Base-by-base conservation (phyloP, 192 early-diverging fungal species). In the Podila epigama region DNA sequence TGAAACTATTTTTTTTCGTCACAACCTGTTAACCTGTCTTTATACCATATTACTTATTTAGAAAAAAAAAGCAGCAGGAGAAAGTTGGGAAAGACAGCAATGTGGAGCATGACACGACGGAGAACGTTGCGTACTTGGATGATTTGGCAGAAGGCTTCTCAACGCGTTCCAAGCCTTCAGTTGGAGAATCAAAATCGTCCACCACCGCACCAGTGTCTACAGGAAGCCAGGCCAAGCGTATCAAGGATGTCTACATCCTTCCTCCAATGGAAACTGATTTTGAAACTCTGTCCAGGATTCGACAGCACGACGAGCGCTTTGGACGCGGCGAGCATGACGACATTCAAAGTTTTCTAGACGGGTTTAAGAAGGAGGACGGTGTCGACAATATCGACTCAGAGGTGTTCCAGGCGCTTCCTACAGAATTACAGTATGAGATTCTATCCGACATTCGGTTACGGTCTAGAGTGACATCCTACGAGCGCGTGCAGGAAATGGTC, bases 381-480 rank as follows among this genome's bases (percentile, higher is more conserved):
- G 83, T 89, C 22, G 56, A 94, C n/a, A 87, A 95, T 66, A 86
- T 92, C n/a, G 92, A 96, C 55, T 95, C 94, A 0, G 87, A 86
- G 2, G 82, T 69, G 10, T 98, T 98, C 75, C 79, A 86, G 50
- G 69, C 85, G 0, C 83, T 98, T 22, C 89, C 95, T 6, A 69
- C 89, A 1, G 95, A 97, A 63, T 78, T 90, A 18, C 98, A 98
- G 80, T 94, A 97, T 78, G 96, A 98, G 71, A 87, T 99, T 42
- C 87, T 99, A 27, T 85, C 92, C n/a, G 95, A 94, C 35, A 84
- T 97, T 16, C 95, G 95, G 59, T 79, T 86, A 12, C 88, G 88
- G 40, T 93, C 92, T 7, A 86, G 98, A 2, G 88, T 92, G 61
- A 90, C 94, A 0, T 91, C 92, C 13, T 89, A 88, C 65, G 82